These are phyloP conservation scores for Lepidium aucheri DNA, from an alignment of 345 rosid species.

Conservation along the genomic window DNA sequence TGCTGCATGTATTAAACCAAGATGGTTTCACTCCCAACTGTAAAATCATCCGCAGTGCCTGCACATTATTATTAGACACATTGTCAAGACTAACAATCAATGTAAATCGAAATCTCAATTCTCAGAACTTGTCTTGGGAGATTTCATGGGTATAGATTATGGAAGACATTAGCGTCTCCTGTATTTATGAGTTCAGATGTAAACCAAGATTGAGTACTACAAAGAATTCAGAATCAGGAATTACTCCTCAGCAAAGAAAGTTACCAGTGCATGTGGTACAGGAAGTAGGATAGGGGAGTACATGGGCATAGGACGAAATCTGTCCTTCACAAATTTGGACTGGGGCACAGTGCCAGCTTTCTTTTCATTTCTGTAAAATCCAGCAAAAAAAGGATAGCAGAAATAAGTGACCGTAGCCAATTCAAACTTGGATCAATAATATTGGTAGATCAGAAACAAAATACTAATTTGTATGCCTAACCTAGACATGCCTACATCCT, in stretches of 20 bases:
- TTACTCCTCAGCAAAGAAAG: constrained; percentile 4
- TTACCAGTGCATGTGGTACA: constrained; percentile 90
- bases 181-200: not conserved
- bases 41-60: constrained; percentile 95
- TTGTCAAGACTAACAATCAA: constrained; percentile 7
- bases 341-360: constrained; percentile 40
- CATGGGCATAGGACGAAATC: constrained; percentile 92
- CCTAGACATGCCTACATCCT: not conserved
- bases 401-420: constrained; percentile 7
- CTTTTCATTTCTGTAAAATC: constrained; percentile 59
- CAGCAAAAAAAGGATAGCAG: constrained; percentile 1
- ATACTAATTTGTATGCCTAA: not conserved
- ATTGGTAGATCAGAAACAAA: constrained; percentile 1
- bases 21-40: constrained; percentile 93
- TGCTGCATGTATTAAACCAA: constrained; percentile 87
- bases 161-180: constrained; percentile 2
- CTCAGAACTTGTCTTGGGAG: not conserved
- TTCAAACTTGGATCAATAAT: not conserved
- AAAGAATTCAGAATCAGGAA: constrained; percentile 1
- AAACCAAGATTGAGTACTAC: not conserved
- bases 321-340: constrained; percentile 55
- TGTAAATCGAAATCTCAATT: not conserved
- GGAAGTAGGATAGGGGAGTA: constrained; percentile 83
- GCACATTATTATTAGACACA: constrained; percentile 18
- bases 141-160: not conserved